Base-by-base conservation (phyloP, 1,284 basidiomycete species). In the Ganoderma meredithae region DNA sequence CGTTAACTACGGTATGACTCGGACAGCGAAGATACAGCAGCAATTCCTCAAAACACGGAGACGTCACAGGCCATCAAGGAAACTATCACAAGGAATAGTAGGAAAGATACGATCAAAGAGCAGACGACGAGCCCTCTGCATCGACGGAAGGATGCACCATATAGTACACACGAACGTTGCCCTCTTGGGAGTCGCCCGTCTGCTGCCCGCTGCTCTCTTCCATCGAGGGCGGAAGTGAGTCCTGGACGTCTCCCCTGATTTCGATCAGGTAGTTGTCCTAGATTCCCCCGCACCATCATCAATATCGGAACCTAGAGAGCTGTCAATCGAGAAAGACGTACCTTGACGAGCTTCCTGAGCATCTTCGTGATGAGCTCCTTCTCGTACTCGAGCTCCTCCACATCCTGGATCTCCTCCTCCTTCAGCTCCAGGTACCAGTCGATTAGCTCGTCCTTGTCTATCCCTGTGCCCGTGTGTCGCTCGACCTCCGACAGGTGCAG, bases 341-440 rank as follows among this genome's bases (percentile, higher is more conserved):
- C 97, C 88, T 96, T 97, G 71, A 97, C 93, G 66, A 99, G 83
- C 81, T 95, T 96, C 73, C 85, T 88, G 71, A 99, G 79, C 76
- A 98, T 92, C 83, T 99, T 99, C 58, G 87, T 89, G 71, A 99
- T 90, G 67, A 99, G 83, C 79, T 95, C 93, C 75, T 91, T 93
- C 83, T 99, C 95, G 73, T 94, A 91, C 75, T 98, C 95, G n/a
- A 98, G 83, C 77, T 97, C 93, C 65, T 97, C 95, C 17, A 96
- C 86, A 60, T 92, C 90, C 71, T 93, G 89, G 60, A 99, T 84
- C 72, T 96, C 92, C 43, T 86, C 84, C 80, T 99, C 98, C 79
- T 89, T 92, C 71, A 89, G 83, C 82, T 99, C 96, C 63, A 99
- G 86, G 79, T 99, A 99, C 96, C 96, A 98, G 79, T 98, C 95